Evolutionary conservation across 805 yeast genomes (phyloP), one percentile per base, ranked within the genome.

Genomic region (Ogataea trehaloabstinens): DNA sequence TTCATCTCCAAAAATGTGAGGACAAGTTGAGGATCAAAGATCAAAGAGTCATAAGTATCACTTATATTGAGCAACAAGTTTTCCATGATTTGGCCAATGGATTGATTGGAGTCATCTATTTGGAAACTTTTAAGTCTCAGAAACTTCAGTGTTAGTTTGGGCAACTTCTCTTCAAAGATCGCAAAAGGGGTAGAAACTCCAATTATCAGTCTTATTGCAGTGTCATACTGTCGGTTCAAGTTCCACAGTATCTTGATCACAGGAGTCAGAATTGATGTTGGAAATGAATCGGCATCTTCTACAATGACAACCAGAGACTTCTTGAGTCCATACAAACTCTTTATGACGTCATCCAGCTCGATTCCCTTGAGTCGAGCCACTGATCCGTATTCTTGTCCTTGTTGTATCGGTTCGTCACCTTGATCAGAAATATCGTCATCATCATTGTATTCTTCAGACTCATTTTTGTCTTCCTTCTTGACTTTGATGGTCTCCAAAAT

Each of bases 201-300:
- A 32, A 64, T 48, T 4, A 63, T 41, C 6, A 58, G 40, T 22
- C 50, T 53, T 19, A 61, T 48, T 4, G 40, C 20, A 11, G 46
- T 28, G 3, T 27, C 28, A 19, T 37, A 32, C 19, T 35, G 35
- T 15, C 44, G 46, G 30, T 52, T 52, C 19, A 40, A 50, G 30
- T 43, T 41, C 56, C 60, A 53, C 4, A 60, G 32, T 2, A 52
- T 25, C 24, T 52, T 46, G 22, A 62, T 37, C 13, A 53, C 31
- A 3, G 56, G 51, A n/a, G 57, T 46, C 21, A 58, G 29, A 8
- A 52, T 42, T 5, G 48, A 30, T 0, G 61, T 47, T 4, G 57
- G 56, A 37, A 64, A 56, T 4, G 64, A 55, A 42, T 63, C 68
- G 3, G 65, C 61, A 48, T 63, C 66, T 38, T 63, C 66, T n/a